Conservation (phyloP, 2,329 filamentous ascomycete species). For the Cyphellophora europaea region DNA sequence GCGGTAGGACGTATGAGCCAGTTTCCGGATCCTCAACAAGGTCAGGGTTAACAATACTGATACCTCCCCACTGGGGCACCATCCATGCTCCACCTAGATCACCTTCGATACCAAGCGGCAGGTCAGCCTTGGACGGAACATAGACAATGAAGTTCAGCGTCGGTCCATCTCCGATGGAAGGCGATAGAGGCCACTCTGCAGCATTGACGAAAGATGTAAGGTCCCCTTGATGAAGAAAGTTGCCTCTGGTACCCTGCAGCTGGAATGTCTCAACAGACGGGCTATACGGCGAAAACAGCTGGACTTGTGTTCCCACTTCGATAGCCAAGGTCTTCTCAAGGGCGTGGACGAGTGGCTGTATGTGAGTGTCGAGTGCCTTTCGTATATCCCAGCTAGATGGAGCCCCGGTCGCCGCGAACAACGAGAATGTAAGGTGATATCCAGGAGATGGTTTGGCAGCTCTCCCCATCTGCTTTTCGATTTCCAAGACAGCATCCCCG, state of each 20-base stretch:
- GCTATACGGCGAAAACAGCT: slow-evolving; percentile 71
- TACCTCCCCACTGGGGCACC: slow-evolving; percentile 89
- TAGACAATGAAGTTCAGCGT: slow-evolving; percentile 96
- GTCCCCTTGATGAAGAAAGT: slow-evolving; percentile 64
- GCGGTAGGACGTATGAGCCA: slow-evolving; percentile 12
- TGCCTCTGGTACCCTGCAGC: slow-evolving; percentile 8
- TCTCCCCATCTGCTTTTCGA: slow-evolving; percentile 62
- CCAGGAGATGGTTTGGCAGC: slow-evolving; percentile 87
- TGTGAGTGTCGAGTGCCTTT: slow-evolving; percentile 66
- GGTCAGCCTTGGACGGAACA: slow-evolving; percentile 60
- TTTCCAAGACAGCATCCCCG: slow-evolving; percentile 42
- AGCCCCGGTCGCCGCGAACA: slow-evolving; percentile 70
- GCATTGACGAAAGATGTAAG: slow-evolving; percentile 94
- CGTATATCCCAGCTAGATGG: slow-evolving; percentile 93
- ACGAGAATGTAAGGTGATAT: slow-evolving; percentile 90
- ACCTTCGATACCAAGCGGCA: slow-evolving; percentile 51
- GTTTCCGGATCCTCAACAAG: slow-evolving; percentile 21
- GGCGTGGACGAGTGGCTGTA: slow-evolving; percentile 70
- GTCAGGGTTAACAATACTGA: slow-evolving; percentile 55
- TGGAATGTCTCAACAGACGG: slow-evolving; percentile 45
- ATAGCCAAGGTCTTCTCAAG: slow-evolving; percentile 85
- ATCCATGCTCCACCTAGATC: slow-evolving; percentile 70
- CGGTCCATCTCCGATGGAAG: slow-evolving; percentile 78
- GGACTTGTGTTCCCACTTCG: slow-evolving; percentile 90
- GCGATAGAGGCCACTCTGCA: slow-evolving; percentile 92